These are phyloP conservation scores for Cucumis cinereus DNA, from an alignment of 306 rosid species.

Conservation along the genomic window DNA sequence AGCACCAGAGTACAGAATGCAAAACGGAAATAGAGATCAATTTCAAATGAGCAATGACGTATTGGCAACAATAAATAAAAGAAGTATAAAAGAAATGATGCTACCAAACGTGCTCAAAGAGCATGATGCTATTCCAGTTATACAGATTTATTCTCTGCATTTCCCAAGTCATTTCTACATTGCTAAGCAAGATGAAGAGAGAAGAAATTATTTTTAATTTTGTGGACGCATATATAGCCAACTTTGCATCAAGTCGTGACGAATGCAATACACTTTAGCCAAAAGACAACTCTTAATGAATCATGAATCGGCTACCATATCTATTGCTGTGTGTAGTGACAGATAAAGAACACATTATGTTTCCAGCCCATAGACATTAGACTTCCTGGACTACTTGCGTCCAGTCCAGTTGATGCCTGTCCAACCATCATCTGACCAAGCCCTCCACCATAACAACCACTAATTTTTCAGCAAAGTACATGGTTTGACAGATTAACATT, in stretches of 20 bases:
- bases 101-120: background rate
- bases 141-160: background rate
- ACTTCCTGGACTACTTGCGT: background rate
- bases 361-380: background rate
- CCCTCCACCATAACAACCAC: background rate
- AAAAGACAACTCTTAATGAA: background rate
- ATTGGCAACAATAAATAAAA: background rate
- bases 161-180: background rate
- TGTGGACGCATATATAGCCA: background rate
- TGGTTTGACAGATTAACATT: background rate
- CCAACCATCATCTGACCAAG: background rate
- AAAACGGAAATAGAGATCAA: background rate
- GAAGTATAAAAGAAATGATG: background rate
- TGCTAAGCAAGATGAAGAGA: background rate
- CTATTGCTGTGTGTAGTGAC: background rate
- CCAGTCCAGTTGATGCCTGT: background rate
- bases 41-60: background rate
- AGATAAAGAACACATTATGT: background rate
- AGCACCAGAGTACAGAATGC: background rate
- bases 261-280: background rate
- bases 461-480: background rate
- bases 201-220: background rate
- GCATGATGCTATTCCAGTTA: background rate
- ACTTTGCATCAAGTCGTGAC: background rate
- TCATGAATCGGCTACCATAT: background rate